A percentile compares a stretch with the other conserved stretches of the same genome.
Evolutionary conservation across 2,329 filamentous ascomycete species (phyloP).

Genomic region (Colletotrichum liriopes): DNA sequence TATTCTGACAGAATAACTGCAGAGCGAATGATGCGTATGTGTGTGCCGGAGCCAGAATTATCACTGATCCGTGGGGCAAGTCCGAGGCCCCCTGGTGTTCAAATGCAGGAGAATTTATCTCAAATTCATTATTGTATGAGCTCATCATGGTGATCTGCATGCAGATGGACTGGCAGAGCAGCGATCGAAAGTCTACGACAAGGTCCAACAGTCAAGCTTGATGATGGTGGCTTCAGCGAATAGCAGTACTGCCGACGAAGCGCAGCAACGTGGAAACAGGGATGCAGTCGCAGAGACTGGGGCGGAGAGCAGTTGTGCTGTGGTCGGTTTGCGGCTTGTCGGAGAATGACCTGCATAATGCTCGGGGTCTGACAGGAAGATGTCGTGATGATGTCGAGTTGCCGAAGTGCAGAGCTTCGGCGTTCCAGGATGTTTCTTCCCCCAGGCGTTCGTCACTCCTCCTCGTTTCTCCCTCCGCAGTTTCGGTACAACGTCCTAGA

Average conservation of each 20-base stretch:
- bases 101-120: not conserved
- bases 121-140: not conserved
- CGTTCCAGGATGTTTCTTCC: not conserved
- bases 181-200: not conserved
- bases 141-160: not conserved
- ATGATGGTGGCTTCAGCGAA: conserved; percentile 6
- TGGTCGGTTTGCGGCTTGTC: not conserved
- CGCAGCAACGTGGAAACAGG: conserved; percentile 17
- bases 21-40: no score
- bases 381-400: not conserved
- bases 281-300: not conserved
- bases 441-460: not conserved
- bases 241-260: not conserved
- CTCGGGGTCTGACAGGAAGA: not conserved
- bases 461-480: no score
- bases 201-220: not conserved
- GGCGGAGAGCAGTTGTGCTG: not conserved
- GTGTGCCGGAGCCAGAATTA: not conserved
- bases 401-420: not conserved
- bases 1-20: not conserved
- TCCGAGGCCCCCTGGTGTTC: no score
- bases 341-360: not conserved
- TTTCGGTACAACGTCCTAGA: no score
- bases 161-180: not conserved
- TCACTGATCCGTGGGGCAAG: not conserved